Base-by-base conservation (phyloP, 75 land plant genomes). In the Cunninghamia lanceolata region DNA sequence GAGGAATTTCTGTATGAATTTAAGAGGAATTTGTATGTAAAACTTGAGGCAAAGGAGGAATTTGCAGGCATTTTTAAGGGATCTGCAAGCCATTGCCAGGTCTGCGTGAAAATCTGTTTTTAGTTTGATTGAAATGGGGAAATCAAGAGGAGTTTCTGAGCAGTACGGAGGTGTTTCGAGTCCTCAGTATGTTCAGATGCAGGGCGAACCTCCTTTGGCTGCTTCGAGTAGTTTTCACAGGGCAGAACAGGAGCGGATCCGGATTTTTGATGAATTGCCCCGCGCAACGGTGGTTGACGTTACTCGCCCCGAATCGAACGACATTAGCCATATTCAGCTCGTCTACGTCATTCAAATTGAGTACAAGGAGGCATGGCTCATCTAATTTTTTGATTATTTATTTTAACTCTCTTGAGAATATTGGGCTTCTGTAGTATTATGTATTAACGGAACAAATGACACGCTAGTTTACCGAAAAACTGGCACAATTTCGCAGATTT, bases 261-360 rank as follows among this genome's bases (percentile, higher is more conserved):
- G 94, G 74, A 95, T 96, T 53, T 98, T 98, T 77, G 93, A 95
- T 16, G 99, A 96, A 88, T 91, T 94, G 88, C 99, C 99, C 30
- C 84, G 85, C n/a, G 95, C 94, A 1, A 90, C 88, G 0, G 95
- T 98, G 66, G 88, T 98, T 42, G 88, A 91, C 14, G 97, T 95
- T 13, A 93, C 98, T 8, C 88, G 98, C 0, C 94, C 98, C 36
- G 99, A 94, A 40, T 94, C 91, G 45, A 86, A 89, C 68, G 97
- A 95, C 82, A 89, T 94, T 85, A 93, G 91, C 79, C 97, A 93
- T 63, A 81, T 93, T 73, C 92, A 93, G 79, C 90, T 98, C 13
- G 77, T 95, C n/a, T 98, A 98, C 86, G 92, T 94, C 21, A 96
- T 98, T 70, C 93, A 98, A 46, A 82, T 96, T 70, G 89, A 87